Evolutionary conservation across 768 basidiomycete genomes (phyloP).

Genomic region (Hypholoma sublateritium): DNA sequence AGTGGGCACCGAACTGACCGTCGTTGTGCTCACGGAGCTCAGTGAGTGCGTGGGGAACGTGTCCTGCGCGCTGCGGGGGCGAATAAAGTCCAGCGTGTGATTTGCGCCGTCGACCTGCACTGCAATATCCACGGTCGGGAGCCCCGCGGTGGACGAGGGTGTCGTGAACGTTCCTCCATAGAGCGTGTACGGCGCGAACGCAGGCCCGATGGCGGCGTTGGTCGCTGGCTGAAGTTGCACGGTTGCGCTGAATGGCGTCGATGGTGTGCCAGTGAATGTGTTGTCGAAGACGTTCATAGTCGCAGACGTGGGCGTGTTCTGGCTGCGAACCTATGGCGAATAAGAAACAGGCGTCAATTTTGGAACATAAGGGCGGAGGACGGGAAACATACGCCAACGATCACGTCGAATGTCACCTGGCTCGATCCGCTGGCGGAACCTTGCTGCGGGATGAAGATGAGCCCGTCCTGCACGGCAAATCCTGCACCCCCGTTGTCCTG

Average conservation of each 20-base stretch:
- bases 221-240: background rate
- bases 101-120: background rate
- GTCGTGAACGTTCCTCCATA: background rate
- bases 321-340: background rate
- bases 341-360: background rate
- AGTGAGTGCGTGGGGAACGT: background rate
- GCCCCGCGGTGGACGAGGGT: background rate
- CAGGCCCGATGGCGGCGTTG: background rate
- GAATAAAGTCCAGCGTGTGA: background rate
- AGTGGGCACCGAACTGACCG: background rate
- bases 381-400: slow-evolving; percentile 1
- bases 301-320: background rate
- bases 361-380: background rate
- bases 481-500: slow-evolving; percentile 35
- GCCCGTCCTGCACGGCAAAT: slow-evolving; percentile 29
- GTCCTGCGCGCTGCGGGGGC: background rate
- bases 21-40: background rate
- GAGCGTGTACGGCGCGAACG: background rate
- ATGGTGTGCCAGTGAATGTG: background rate
- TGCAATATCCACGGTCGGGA: background rate
- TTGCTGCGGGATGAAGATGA: slow-evolving; percentile 33
- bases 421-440: slow-evolving; percentile 9
- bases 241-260: background rate
- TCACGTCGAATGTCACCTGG: background rate
- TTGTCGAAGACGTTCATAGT: background rate